Base-by-base conservation (phyloP, 2,329 filamentous ascomycete species). In the Penicillium paneum region DNA sequence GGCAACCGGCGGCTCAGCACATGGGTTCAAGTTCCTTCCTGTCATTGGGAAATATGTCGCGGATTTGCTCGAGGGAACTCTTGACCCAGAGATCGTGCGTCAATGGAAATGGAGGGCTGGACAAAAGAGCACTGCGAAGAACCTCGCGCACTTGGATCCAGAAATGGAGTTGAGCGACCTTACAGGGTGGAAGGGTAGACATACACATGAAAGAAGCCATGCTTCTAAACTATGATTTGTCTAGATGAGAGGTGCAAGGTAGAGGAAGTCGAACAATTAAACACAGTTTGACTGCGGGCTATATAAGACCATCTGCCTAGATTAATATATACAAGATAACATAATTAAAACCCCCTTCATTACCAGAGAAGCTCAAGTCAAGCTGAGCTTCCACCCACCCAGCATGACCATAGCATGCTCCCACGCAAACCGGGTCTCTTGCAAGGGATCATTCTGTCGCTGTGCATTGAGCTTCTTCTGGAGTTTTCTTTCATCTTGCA, bases 331-430 rank as follows among this genome's bases (percentile, higher is more conserved):
- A 32, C 7, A 41, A 39, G 8, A 41, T 17, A 39, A 54, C 21
- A 65, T 21, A 28, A 17, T 10, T 28, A 28, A 17, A 17, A n/a
- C n/a, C n/a, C 5, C 24, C 19, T 8, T 29, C 11, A 42, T 45
- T 24, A 12, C 6, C 39, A 10, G 19, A 29, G n/a, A 34, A 17
- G 7, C 24, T 35, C 17, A 48, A 4, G 64, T 68, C 46, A 67
- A 55, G 31, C 63, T 66, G 35, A 67, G 45, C 42, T 65, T 66
- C 64, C 64, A 61, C 17, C 56, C 62, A 8, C 65, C 65, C 26
- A 67, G 41, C 57, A 67, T 56, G 19, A 43, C 38, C 62, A 63
- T 61, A 7, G 62, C 64, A 36, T 61, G 58, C 32, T 67, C 65
- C 64, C 64, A 67, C n/a, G 62, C 46, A 48, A 67, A 67, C 3